Evolutionary conservation across 179 eudicot species (phyloP).

Genomic region (Carnegiea gigantea): DNA sequence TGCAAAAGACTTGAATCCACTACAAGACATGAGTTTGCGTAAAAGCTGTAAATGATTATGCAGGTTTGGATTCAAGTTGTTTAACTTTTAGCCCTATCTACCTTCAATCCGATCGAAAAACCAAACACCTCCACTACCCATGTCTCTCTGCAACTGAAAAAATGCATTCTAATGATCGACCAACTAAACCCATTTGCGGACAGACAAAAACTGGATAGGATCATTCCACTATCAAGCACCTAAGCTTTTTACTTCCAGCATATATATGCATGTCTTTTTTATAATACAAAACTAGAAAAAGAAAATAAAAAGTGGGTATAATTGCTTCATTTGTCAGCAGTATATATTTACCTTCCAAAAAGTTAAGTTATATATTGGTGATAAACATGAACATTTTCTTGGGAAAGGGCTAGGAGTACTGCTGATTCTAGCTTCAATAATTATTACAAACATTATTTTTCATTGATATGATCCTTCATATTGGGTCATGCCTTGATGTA

Average conservation of each 20-base stretch:
- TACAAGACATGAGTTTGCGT: conserved; percentile 18
- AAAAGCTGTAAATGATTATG: conserved; percentile 19
- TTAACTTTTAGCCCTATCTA: conserved; percentile 26
- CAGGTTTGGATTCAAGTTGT: conserved; percentile 24
- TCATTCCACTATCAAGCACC: conserved; percentile 21
- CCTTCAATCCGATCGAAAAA: conserved; percentile 21
- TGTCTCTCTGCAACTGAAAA: conserved; percentile 21
- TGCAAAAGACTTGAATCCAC: background rate
- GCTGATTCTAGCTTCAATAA: background rate
- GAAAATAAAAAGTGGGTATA: background rate
- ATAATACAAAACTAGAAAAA: background rate
- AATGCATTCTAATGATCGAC: conserved; percentile 8
- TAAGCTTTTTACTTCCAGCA: background rate
- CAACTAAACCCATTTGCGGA: conserved; percentile 19
- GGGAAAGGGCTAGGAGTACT: conserved; percentile 16
- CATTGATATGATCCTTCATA: conserved; percentile 28
- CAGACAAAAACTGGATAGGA: conserved; percentile 29
- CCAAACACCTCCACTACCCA: conserved; percentile 32
- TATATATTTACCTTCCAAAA: conserved; percentile 6
- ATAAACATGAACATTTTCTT: conserved; percentile 25
- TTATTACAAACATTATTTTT: conserved; percentile 13
- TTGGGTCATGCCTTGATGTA: conserved; percentile 30
- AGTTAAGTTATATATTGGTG: conserved; percentile 11
- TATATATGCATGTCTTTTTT: background rate
- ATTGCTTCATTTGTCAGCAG: conserved; percentile 22